A percentile compares a stretch with the other conserved stretches of the same genome.
Evolutionary conservation across 495 filamentous ascomycete species (phyloP).

Genomic region (Penicillium simplicissimum): DNA sequence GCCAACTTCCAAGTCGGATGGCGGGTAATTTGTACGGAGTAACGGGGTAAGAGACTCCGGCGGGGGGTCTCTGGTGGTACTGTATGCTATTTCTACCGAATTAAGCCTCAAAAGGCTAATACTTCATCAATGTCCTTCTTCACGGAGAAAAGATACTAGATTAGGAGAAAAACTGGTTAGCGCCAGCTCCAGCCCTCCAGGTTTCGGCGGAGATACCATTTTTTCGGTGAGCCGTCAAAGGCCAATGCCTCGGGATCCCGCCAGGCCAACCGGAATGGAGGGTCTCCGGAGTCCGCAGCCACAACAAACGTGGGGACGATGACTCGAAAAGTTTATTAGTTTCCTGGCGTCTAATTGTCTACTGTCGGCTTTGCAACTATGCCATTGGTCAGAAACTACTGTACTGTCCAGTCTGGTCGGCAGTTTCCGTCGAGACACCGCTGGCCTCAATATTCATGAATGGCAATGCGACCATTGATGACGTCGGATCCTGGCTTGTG

Average conservation of each 20-base stretch:
- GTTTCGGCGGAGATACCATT: conserved; percentile 14
- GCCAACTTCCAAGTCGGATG: conserved; percentile 14
- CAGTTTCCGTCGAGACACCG: neutral
- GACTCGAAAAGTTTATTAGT: no score
- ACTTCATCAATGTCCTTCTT: no score
- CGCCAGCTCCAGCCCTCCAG: neutral
- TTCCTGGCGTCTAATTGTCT: no score
- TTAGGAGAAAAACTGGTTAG: no score
- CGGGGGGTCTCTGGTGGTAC: conserved; percentile 18
- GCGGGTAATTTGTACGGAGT: conserved; percentile 10
- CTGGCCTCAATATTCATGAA: neutral
- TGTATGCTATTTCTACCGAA: neutral
- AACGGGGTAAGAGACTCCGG: conserved; percentile 2
- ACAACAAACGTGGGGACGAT: no score
- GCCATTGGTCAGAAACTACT: no score
- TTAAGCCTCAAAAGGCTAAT: neutral
- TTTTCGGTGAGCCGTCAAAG: conserved; percentile 30
- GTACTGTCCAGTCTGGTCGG: neutral
- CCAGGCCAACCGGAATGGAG: conserved; percentile 8
- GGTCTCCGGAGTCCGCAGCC: neutral
- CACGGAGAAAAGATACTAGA: no score
- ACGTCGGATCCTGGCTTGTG: no score
- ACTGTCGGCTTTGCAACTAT: no score
- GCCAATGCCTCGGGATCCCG: conserved; percentile 31
- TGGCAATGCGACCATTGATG: no score